Evolutionary conservation across 1,284 basidiomycete genomes (phyloP).

Genomic region (Exobasidium cylindrosporum): DNA sequence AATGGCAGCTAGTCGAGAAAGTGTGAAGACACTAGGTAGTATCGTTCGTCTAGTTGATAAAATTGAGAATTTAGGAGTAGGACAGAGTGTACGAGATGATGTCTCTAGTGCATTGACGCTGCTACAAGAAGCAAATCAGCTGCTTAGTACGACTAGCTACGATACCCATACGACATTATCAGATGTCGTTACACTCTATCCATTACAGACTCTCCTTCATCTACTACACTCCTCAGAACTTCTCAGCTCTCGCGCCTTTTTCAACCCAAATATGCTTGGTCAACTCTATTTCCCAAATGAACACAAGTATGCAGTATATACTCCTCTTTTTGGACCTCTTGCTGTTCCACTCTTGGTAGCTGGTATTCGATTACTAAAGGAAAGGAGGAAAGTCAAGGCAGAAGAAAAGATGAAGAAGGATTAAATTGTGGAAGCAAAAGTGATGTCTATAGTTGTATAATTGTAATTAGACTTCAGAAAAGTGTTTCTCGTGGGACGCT

Average conservation of each 20-base stretch:
- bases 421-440: too few relatives aligned
- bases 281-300: constrained; percentile 77
- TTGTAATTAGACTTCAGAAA: too few relatives aligned
- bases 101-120: constrained; percentile 17
- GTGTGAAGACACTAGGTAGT: constrained; percentile 34
- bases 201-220: background rate
- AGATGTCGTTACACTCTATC: background rate
- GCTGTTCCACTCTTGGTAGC: constrained; percentile 76
- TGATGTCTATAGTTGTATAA: too few relatives aligned
- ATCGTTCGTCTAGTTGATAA: constrained; percentile 39
- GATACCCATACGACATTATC: background rate
- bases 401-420: too few relatives aligned
- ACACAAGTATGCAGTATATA: constrained; percentile 56
- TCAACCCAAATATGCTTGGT: constrained; percentile 92
- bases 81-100: constrained; percentile 27
- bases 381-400: constrained; percentile 3
- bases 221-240: constrained; percentile 51
- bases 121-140: background rate
- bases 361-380: constrained; percentile 57
- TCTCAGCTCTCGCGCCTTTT: constrained; percentile 84
- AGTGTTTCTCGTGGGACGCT: too few relatives aligned
- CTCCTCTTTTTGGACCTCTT: constrained; percentile 53
- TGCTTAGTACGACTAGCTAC: background rate
- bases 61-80: constrained; percentile 48
- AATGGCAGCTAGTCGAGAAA: constrained; percentile 30